Evolutionary conservation across 192 early-diverging fungal genomes (phyloP).

Genomic region (Umbelopsis sp.): DNA sequence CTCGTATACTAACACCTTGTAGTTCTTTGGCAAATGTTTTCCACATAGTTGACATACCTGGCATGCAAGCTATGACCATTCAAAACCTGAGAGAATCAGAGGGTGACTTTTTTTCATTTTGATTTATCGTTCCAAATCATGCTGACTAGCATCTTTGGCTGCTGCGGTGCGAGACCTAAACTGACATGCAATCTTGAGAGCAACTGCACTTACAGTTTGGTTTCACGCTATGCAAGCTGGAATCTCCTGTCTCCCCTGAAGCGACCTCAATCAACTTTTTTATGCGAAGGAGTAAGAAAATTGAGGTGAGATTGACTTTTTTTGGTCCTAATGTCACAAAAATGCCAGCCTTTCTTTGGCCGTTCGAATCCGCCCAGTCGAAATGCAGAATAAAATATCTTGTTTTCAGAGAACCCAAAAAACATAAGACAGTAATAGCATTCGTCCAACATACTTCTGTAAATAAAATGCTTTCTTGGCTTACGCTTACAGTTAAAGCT

Average conservation of each 20-base stretch:
- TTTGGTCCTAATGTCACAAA: too few species aligned
- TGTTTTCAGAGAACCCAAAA: too few species aligned
- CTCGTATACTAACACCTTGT: not conserved
- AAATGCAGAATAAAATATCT: too few species aligned
- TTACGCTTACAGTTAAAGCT: conserved; percentile 1
- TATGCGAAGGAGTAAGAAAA: too few species aligned
- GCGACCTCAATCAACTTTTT: not conserved
- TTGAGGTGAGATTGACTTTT: not conserved
- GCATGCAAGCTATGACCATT: not conserved
- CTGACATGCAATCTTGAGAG: too few species aligned
- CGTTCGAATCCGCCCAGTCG: too few species aligned
- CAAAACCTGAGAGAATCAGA: not conserved
- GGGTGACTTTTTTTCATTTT: not conserved
- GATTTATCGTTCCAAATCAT: too few species aligned
- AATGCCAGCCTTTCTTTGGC: too few species aligned
- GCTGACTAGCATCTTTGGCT: not conserved
- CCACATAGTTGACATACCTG: not conserved
- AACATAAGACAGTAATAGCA: too few species aligned
- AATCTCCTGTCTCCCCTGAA: not conserved
- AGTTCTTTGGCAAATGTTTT: not conserved
- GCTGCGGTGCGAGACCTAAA: not conserved
- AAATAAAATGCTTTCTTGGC: not conserved
- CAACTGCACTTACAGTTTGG: not conserved
- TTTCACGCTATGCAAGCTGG: not conserved
- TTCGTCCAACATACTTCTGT: too few species aligned